Evolutionary conservation across 164 flowering plant species (phyloP), one percentile per base, ranked within the genome.

Genomic region (Taxillus chinensis): DNA sequence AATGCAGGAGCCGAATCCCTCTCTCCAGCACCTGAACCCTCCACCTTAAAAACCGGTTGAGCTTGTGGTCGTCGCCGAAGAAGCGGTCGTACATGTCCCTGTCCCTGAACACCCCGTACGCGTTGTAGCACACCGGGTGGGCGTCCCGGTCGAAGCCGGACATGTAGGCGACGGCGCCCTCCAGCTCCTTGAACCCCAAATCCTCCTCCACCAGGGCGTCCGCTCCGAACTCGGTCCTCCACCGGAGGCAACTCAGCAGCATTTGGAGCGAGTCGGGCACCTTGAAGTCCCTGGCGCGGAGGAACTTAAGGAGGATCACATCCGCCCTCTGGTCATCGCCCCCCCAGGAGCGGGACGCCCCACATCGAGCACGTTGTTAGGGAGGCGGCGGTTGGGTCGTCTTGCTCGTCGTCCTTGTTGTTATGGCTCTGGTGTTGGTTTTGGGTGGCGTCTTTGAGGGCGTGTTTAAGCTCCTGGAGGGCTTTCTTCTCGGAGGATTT

Each of bases 41-140:
- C 99, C 99, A 95, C 57, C 89, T 83, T 46, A 95, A 64, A 58
- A 95, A 95, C 73, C 66, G 86, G 72, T 81, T 72, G 57, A 86
- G 72, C 69, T 91, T 91, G 68, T 87, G 96, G 0, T 89, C 99
- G 60, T 89, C 92, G 3, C 96, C 97, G 57, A 95, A 87, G 0
- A 82, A 70, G 76, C 79, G 85, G 60, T 95, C 90, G 64, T 95
- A 89, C 92, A 91, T 78, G 0, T 86, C 95, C 62, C 69, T 87
- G 41, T 95, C 97, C 55, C 73, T 82, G 66, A 95, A 95, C 13
- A 86, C 84, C 41, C 97, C 99, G 63, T 87, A 95, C 8, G 87
- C 96, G 63, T 95, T 95, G 69, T 89, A 95, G 66, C 99, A 95
- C 41, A 91, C 93, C 0, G 99, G 99, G 64, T 89, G 96, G 0